Conservation (phyloP, 2,329 filamentous ascomycete genomes). For the Aspergillus fumigatus region DNA sequence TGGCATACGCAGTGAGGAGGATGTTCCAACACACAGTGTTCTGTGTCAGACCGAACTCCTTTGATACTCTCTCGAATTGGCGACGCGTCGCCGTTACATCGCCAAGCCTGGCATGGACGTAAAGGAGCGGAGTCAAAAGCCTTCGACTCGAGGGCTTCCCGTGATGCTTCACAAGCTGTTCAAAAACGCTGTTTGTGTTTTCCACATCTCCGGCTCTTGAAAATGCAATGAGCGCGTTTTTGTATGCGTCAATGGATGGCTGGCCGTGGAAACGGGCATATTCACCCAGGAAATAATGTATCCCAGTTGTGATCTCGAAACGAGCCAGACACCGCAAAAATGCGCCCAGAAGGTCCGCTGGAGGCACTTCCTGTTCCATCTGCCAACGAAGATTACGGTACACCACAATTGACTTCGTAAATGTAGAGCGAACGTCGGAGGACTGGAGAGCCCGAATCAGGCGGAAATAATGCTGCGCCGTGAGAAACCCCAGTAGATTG, state of each 20-base stretch:
- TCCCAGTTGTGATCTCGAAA: conserved; percentile 30
- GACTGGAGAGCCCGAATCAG: conserved; percentile 27
- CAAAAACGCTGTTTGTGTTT: conserved; percentile 43
- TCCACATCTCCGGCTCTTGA: conserved; percentile 44
- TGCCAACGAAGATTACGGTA: conserved; percentile 40
- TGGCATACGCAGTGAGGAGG: conserved; percentile 66
- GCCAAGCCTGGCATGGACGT: conserved; percentile 66
- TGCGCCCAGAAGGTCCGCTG: conserved; percentile 16
- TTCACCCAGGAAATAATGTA: conserved; percentile 42
- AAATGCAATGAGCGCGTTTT: conserved; percentile 37
- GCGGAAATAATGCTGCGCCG: conserved; percentile 21
- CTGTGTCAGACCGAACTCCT: conserved; percentile 54
- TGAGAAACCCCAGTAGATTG: conserved; percentile 20
- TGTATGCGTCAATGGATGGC: conserved; percentile 32
- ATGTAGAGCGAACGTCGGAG: conserved; percentile 23
- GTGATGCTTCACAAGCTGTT: conserved; percentile 36
- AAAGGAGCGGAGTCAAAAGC: conserved; percentile 56
- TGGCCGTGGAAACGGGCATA: conserved; percentile 29
- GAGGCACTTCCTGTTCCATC: conserved; percentile 19
- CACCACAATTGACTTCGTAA: conserved; percentile 30
- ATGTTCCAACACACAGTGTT: conserved; percentile 68
- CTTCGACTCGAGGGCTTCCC: conserved; percentile 28
- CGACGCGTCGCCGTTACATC: conserved; percentile 56
- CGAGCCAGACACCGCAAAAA: conserved; percentile 23
- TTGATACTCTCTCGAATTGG: conserved; percentile 59